Percentiles rank a stretch among this genome's conserved stretches.
Evolutionary conservation across 2,329 filamentous ascomycete genomes (phyloP).

Genomic region (Cladosporium oxysporum): DNA sequence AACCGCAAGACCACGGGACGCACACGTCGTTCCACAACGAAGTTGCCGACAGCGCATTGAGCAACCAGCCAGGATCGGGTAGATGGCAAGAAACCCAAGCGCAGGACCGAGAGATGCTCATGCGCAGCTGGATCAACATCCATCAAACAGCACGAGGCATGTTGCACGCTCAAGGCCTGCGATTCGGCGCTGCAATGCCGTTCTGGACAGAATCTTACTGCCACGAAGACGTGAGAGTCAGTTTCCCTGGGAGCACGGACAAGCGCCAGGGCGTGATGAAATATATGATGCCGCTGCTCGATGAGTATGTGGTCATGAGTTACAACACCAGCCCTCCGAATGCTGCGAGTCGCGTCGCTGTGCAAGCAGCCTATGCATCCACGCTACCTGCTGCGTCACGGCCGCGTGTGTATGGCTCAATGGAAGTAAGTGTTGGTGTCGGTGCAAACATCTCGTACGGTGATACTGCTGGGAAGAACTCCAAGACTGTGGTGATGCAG

Average conservation of each 20-base stretch:
- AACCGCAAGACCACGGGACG: conserved; percentile 15
- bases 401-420: neutral
- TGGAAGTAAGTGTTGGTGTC: neutral
- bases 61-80: neutral
- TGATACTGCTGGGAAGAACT: neutral
- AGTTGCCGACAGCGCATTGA: conserved; percentile 18
- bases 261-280: conserved; percentile 21
- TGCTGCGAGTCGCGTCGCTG: conserved; percentile 8
- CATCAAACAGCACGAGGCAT: conserved; percentile 12
- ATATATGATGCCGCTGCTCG: conserved; percentile 23
- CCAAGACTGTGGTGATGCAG: neutral
- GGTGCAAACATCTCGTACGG: neutral
- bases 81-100: neutral
- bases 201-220: conserved; percentile 22
- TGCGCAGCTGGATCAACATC: conserved; percentile 21
- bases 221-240: conserved; percentile 14
- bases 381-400: neutral
- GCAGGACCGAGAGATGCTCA: conserved; percentile 17
- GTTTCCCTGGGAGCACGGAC: neutral
- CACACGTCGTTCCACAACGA: conserved; percentile 20
- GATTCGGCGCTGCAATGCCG: conserved; percentile 22
- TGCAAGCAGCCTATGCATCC: conserved; percentile 22
- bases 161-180: conserved; percentile 18
- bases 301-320: conserved; percentile 26
- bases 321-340: conserved; percentile 19